phyloP scores from a whole-genome alignment of 495 filamentous ascomycete genomes.

The Lepraria neglecta region DNA sequence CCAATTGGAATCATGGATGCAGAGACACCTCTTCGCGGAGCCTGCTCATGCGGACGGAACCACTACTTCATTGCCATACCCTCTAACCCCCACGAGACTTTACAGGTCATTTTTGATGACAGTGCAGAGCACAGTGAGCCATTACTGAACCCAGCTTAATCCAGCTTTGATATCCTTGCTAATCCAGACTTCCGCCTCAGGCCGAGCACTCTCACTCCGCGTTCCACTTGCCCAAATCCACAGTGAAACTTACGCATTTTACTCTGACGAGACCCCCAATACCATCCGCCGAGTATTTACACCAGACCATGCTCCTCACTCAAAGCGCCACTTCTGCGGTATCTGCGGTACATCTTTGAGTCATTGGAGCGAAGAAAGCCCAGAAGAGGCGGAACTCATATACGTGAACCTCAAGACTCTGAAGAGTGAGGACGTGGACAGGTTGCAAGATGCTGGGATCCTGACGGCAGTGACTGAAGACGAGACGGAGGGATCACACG shows the following conservation, averaged over 20 bases:
- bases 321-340: constrained; percentile 77
- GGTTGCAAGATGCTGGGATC: constrained; percentile 62
- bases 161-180: not conserved
- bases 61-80: constrained; percentile 70
- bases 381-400: constrained; percentile 65
- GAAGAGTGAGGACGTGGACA: constrained; percentile 54
- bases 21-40: constrained; percentile 55
- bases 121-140: constrained; percentile 56
- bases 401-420: constrained; percentile 68
- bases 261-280: constrained; percentile 66
- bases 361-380: constrained; percentile 69
- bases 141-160: constrained; percentile 18
- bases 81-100: constrained; percentile 43
- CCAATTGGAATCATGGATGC: constrained; percentile 35
- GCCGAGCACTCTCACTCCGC: constrained; percentile 48
- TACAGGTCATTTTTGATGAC: constrained; percentile 65
- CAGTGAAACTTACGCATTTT: constrained; percentile 62
- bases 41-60: constrained; percentile 81
- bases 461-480: constrained; percentile 43
- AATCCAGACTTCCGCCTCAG: constrained; percentile 4
- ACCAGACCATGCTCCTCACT: constrained; percentile 49
- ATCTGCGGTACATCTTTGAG: constrained; percentile 79
- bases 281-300: constrained; percentile 68
- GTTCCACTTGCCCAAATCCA: constrained; percentile 72
- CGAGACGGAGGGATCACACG: constrained; percentile 19